phyloP scores from a whole-genome alignment of 176 grass and related monocot species.

The Oropetium thomaeum region DNA sequence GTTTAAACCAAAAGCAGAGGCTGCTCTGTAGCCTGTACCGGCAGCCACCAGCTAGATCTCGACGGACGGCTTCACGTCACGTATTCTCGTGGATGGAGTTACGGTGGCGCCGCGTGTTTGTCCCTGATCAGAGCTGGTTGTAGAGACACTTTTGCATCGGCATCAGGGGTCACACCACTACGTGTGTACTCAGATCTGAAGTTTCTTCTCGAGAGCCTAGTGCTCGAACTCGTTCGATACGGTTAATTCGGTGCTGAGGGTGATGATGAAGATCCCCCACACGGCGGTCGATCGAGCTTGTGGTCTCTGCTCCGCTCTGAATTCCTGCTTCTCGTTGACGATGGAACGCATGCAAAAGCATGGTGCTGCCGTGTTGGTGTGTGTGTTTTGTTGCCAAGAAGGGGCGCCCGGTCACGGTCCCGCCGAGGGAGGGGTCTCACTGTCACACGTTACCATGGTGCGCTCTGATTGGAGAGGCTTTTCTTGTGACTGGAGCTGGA shows the following conservation, averaged over 20 bases:
- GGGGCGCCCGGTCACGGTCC: background rate
- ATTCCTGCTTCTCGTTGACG: background rate
- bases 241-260: background rate
- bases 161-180: background rate
- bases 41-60: background rate
- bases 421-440: background rate
- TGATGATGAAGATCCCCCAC: background rate
- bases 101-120: background rate
- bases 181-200: background rate
- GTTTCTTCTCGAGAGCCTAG: background rate
- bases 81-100: background rate
- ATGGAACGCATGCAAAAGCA: background rate
- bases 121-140: background rate
- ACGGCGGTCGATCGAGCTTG: background rate
- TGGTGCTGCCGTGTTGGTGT: too few species aligned
- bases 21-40: background rate
- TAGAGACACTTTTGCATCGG: background rate
- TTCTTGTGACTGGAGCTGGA: background rate
- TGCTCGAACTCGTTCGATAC: background rate
- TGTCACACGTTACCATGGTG: background rate
- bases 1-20: background rate
- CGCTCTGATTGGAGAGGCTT: background rate
- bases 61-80: too few species aligned
- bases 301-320: background rate
- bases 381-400: background rate